phyloP scores from a whole-genome alignment of 305 asterid genomes.

The Solanum hybrid region DNA sequence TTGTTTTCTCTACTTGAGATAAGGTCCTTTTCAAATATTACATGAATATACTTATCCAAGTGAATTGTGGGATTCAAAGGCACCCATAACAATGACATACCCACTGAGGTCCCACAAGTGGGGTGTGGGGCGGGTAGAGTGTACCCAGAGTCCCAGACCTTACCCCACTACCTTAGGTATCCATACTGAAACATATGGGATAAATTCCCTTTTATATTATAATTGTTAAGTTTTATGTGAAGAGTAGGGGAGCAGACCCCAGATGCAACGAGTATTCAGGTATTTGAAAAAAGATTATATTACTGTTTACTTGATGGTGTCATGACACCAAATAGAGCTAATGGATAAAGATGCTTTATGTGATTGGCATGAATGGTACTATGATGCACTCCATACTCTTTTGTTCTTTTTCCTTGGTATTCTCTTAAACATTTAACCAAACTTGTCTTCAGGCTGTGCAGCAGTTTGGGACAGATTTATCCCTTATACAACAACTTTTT shows the following conservation, averaged over 20 bases:
- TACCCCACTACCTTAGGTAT: background rate
- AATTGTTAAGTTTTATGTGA: background rate
- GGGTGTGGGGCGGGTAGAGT: background rate
- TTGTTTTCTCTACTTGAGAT: background rate
- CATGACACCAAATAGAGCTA: background rate
- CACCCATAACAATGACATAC: background rate
- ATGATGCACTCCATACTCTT: background rate
- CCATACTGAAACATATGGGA: background rate
- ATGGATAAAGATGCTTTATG: background rate
- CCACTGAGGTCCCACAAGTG: background rate
- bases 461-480: conserved; percentile 92
- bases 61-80: background rate
- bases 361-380: background rate
- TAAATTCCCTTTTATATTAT: background rate
- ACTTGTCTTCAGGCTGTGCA: conserved; percentile 43
- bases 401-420: background rate
- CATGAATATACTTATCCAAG: background rate
- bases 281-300: background rate
- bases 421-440: background rate
- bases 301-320: background rate
- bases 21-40: background rate
- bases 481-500: conserved; percentile 81
- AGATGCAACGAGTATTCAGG: background rate
- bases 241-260: background rate
- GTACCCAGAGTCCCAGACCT: background rate